phyloP scores from a whole-genome alignment of 2,329 filamentous ascomycete species.

The Tolypocladium nubicola region DNA sequence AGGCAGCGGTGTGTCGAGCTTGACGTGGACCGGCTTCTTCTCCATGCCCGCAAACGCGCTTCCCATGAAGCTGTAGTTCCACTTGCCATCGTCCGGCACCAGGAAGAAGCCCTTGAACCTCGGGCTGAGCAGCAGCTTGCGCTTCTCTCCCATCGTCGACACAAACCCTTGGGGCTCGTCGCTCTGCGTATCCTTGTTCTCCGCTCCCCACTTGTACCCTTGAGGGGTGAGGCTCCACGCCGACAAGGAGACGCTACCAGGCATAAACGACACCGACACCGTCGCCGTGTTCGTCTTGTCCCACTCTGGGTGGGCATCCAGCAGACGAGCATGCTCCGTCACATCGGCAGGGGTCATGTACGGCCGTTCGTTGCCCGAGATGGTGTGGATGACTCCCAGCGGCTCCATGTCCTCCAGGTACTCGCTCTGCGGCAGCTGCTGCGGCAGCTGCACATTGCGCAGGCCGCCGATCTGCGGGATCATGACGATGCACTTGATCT shows the following conservation, averaged over 20 bases:
- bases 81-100: constrained; percentile 77
- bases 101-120: constrained; percentile 94
- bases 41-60: constrained; percentile 77
- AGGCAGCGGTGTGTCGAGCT: constrained; percentile 79
- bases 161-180: constrained; percentile 93
- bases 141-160: constrained; percentile 88
- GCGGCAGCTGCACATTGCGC: constrained; percentile 81
- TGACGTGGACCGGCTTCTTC: constrained; percentile 84
- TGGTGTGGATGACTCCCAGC: constrained; percentile 88
- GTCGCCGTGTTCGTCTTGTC: constrained; percentile 84
- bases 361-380: constrained; percentile 85
- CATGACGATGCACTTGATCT: constrained; percentile 94
- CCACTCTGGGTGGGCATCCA: constrained; percentile 58
- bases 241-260: constrained; percentile 86
- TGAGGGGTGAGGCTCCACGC: constrained; percentile 87
- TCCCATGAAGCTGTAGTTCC: constrained; percentile 99
- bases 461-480: constrained; percentile 92
- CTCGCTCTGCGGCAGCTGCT: constrained; percentile 84
- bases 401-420: constrained; percentile 81
- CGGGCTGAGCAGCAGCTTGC: constrained; percentile 84
- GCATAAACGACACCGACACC: constrained; percentile 92
- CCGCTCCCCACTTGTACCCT: constrained; percentile 93
- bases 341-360: constrained; percentile 97
- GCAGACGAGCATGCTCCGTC: constrained; percentile 83
- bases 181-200: constrained; percentile 86